These are phyloP conservation scores for Pseudogymnoascus sp. DNA, from an alignment of 2,329 filamentous ascomycete genomes.

Conservation along the genomic window DNA sequence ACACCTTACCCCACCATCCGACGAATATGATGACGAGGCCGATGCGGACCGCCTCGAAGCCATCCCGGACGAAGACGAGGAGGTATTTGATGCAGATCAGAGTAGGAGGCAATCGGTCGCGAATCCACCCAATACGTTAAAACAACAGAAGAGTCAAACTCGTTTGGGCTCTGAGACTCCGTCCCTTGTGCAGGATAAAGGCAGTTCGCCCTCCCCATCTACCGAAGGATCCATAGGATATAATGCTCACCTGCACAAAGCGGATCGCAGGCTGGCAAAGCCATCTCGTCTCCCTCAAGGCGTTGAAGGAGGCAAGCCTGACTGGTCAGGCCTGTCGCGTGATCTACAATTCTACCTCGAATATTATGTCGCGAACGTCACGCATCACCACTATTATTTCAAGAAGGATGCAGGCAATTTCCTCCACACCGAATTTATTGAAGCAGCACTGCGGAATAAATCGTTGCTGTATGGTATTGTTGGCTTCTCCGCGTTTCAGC, in stretches of 20 bases:
- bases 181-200: conserved; percentile 43
- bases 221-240: conserved; percentile 31
- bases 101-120: conserved; percentile 13
- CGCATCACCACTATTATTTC: conserved; percentile 74
- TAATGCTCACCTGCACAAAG: conserved; percentile 17
- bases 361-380: conserved; percentile 72
- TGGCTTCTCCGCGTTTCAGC: conserved; percentile 82
- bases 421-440: conserved; percentile 62
- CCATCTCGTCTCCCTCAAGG: conserved; percentile 24
- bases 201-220: conserved; percentile 46
- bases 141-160: conserved; percentile 30
- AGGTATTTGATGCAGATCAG: conserved; percentile 15
- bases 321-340: conserved; percentile 52
- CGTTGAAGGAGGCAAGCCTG: conserved; percentile 21
- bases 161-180: conserved; percentile 46
- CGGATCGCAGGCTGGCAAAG: conserved; percentile 15
- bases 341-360: conserved; percentile 72
- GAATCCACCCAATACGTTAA: conserved; percentile 31
- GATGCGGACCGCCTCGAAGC: conserved; percentile 42
- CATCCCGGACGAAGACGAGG: conserved; percentile 49
- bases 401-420: conserved; percentile 65
- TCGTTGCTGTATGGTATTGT: conserved; percentile 79
- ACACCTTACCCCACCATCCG: conserved; percentile 45
- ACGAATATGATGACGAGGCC: conserved; percentile 42
- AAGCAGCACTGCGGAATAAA: conserved; percentile 67